Base-by-base conservation (phyloP, 2,329 filamentous ascomycete species). In the Escovopsis sp. region DNA sequence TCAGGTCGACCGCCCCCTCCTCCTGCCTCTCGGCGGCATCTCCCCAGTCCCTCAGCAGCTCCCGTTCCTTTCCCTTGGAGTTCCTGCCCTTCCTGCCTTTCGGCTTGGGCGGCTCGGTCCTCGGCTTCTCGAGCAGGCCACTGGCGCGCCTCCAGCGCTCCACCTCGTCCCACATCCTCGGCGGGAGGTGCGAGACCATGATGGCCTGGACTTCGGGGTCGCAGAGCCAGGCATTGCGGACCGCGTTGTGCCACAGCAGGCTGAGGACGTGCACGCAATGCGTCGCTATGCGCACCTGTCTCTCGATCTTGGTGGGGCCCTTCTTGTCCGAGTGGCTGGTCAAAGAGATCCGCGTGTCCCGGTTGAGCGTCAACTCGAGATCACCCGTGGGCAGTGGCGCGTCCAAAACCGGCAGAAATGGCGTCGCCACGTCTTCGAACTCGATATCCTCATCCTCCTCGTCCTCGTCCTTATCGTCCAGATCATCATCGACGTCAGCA, bases 261-360 rank as follows among this genome's bases (percentile, higher is more conserved):
- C 79, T 75, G 57, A 93, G 80, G 2, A 96, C 87, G 60, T 98
- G 91, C 51, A 94, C 71, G 51, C 85, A 84, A 60, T 98, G 91
- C 1, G 86, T 87, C 4, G 79, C 72, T 32, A 80, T 73, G 26
- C 91, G 75, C 43, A 89, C 82, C 46, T 78, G 74, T 41, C 85
- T 77, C 56, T 95, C 86, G 26, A 82, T 76, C 61, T 94, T 94
- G 3, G 84, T 82, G 0, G 85, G 83, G 0, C 86, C 88, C 56
- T 89, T 94, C 61, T 85, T 94, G 15, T 67, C 67, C 37, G 75
- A 67, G 1, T 73, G 66, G 48, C 80, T 79, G 9, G 70, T 70
- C 26, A 82, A 58, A 0, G 75, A 73, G n/a, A 80, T 70, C 19
- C 72, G 63, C 8, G 70, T 67, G 45, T 76, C 73, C 49, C 68